phyloP scores from a whole-genome alignment of 225 moss, liverwort and hornwort species.

The Neckera pumila region DNA sequence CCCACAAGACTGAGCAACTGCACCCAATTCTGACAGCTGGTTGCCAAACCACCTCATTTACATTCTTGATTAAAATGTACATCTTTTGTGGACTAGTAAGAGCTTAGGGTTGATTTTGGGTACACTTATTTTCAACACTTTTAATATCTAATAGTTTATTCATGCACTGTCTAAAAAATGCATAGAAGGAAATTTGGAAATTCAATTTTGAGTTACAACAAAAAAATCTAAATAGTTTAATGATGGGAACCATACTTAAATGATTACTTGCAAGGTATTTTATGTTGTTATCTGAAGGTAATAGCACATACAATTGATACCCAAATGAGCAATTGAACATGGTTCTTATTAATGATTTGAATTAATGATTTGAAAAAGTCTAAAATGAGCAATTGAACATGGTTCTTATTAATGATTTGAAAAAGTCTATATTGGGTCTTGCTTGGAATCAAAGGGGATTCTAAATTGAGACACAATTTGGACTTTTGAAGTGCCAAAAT shows the following conservation, averaged over 20 bases:
- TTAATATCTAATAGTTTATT: not conserved
- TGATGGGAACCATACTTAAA: not conserved
- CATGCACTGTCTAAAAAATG: not conserved
- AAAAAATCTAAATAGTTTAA: not conserved
- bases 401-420: not conserved
- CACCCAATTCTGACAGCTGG: not conserved
- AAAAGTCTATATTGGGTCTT: no score
- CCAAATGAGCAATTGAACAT: not conserved
- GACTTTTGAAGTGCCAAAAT: not conserved
- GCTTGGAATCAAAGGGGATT: not conserved
- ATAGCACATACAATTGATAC: not conserved
- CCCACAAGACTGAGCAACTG: no score
- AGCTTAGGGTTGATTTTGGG: not conserved
- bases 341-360: not conserved
- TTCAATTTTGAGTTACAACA: not conserved
- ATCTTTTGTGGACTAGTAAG: no score
- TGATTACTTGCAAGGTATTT: not conserved
- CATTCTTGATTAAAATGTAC: no score
- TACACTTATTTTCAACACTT: not conserved
- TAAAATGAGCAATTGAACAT: not conserved
- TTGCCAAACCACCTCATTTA: not conserved
- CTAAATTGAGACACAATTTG: not conserved
- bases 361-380: not conserved
- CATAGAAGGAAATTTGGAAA: fast-evolving
- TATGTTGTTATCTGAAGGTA: not conserved